Base-by-base conservation (phyloP, 441 rosid species). In the Rhodomyrtus psidioides region DNA sequence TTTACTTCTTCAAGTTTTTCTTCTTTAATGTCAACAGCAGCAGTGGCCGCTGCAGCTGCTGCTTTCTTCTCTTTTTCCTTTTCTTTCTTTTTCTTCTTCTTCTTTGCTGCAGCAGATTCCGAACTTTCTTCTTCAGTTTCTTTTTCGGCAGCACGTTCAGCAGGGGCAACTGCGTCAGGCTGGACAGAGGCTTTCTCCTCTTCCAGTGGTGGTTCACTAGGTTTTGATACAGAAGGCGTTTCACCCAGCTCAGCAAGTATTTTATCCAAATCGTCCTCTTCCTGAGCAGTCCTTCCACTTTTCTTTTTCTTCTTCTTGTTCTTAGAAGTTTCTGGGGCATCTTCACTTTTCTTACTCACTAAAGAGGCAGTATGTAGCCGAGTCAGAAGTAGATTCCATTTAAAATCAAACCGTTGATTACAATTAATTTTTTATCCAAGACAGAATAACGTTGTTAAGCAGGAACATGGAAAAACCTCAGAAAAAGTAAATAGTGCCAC, bases 221-320 rank as follows among this genome's bases (percentile, higher is more conserved):
- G 89, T 83, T 90, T 94, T 49, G 85, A 86, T 82, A 83, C 60
- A 82, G 93, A 46, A 86, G 92, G 88, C n/a, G 81, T 87, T 89
- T 88, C 96, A 85, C 98, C 98, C 91, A 96, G 98, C 89, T 92
- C 97, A 12, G 98, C 96, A 83, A 97, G 96, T 90, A 97, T 89
- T 91, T 94, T 95, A 88, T 96, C 99, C 94, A 97, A 92, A 86
- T 97, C 99, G 27, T 95, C 98, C 91, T 97, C 98, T 90, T 97
- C 99, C 83, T 97, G 95, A 76, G 92, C 98, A 84, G 99, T 94
- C 89, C 98, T 95, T 83, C 95, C 98, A 89, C 94, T 93, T 91
- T 95, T 93, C 87, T 95, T 95, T 92, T 97, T 97, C 90, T 94
- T 96, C 87, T 96, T 96, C 92, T 97, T 96, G 82, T 89, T 92